A percentile compares a stretch with the other conserved stretches of the same genome.
Conservation (phyloP, 2,329 filamentous ascomycete genomes). For the Epichloe scottii region DNA sequence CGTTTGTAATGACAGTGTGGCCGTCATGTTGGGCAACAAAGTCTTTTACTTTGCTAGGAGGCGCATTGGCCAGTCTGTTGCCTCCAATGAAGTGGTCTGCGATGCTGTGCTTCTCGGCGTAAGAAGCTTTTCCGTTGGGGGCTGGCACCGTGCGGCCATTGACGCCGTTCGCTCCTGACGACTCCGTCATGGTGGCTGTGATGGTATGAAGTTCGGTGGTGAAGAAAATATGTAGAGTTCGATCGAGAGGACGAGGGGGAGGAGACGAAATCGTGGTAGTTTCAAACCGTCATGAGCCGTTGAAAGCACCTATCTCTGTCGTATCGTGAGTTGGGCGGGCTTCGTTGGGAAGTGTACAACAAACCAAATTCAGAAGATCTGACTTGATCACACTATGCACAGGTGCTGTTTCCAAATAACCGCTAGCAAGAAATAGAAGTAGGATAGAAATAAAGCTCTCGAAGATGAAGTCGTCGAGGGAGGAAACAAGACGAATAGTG, state of each 20-base stretch:
- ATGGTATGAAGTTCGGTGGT: background rate
- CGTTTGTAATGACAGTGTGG: slow-evolving; percentile 96
- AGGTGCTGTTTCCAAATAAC: background rate
- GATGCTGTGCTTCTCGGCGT: slow-evolving; percentile 70
- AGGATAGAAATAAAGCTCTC: background rate
- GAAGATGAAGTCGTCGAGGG: slow-evolving; percentile 1
- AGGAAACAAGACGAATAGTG: slow-evolving; percentile 4
- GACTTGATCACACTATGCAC: background rate
- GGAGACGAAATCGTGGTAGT: background rate
- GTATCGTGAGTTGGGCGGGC: slow-evolving; percentile 1
- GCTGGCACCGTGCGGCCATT: slow-evolving; percentile 39
- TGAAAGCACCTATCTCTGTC: background rate
- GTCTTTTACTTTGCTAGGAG: slow-evolving; percentile 83
- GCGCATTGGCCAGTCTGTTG: slow-evolving; percentile 71
- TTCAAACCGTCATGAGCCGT: slow-evolving; percentile 2
- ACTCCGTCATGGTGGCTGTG: slow-evolving; percentile 32
- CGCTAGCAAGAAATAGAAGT: slow-evolving; percentile 1
- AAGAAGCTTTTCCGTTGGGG: slow-evolving; percentile 49
- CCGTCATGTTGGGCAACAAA: slow-evolving; percentile 83
- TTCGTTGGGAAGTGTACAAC: background rate
- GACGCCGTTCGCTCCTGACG: slow-evolving; percentile 26
- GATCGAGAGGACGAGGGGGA: background rate
- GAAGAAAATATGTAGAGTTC: background rate
- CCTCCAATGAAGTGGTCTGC: slow-evolving; percentile 94
- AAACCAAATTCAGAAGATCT: slow-evolving; percentile 1